Base-by-base conservation (phyloP, 139 green algal species). In the Deuterostichococcus epilithicus region DNA sequence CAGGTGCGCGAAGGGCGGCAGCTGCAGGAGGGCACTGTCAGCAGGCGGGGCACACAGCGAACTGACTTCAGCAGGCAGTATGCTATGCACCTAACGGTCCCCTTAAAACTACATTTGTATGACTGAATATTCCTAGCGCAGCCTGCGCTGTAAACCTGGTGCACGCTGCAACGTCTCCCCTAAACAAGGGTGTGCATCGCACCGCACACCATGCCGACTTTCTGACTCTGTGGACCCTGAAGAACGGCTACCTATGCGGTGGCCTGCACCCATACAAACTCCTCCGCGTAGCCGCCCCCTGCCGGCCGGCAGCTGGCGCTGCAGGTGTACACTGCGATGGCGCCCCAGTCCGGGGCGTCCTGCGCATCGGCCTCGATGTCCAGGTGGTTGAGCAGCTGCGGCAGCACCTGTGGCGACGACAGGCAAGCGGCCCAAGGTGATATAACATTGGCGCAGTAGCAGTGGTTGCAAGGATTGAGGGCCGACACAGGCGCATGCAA, bases 261-360 rank as follows among this genome's bases (percentile, higher is more conserved):
- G 52, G 52, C 18, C 78, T 87, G 83, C 52, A 87, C 83, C 80
- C 80, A 87, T 58, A 86, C 83, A 70, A 77, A 87, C 58, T 87
- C 83, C 28, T 87, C 83, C 35, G 73, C 4, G 44, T 87, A 69
- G 63, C 63, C 63, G 28, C 5, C 28, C 28, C 23, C 28, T 10
- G n/a, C 5, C 32, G 25, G 5, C n/a, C 32, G n/a, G 74, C 91
- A 96, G 45, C 83, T 89, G 28, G 71, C 76, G 1, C 74, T 35
- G 83, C 91, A 96, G 52, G 74, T 89, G 78, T 93, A 96, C 8
- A 93, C 87, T 20, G 82, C 90, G 23, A 95, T 88, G 18, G 83
- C 89, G 72, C 83, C 84, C 85, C 89, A 96, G 85, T 96, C 91
- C n/a, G 89, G 87, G 30, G 79, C 74, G 13, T 78, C 38, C 0